Percentiles rank a stretch among this genome's conserved stretches.
phyloP scores from a whole-genome alignment of 495 filamentous ascomycete genomes.

The Schizothecium vesticola region DNA sequence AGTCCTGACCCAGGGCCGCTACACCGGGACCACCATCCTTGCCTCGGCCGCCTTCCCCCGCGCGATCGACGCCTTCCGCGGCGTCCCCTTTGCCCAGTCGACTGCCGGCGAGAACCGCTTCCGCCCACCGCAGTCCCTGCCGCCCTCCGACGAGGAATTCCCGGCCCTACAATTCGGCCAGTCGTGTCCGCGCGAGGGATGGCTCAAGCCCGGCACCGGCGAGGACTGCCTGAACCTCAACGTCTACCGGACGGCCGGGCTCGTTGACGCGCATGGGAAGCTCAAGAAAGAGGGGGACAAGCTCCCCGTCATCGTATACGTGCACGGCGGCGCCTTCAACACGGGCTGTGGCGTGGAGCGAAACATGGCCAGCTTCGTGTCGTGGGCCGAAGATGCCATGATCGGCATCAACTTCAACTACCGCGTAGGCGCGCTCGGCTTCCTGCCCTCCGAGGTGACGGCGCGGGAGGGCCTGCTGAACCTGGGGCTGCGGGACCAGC shows the following conservation, averaged over 20 bases:
- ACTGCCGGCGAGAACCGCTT: slow-evolving; percentile 54
- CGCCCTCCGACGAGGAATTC: slow-evolving; percentile 24
- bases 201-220: slow-evolving; percentile 25
- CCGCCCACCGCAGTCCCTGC: slow-evolving; percentile 42
- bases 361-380: slow-evolving; percentile 48
- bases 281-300: slow-evolving; percentile 24
- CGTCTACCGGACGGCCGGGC: slow-evolving; percentile 38
- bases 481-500: slow-evolving; percentile 65
- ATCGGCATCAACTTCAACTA: slow-evolving; percentile 65
- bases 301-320: slow-evolving; percentile 56
- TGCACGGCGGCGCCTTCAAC: slow-evolving; percentile 54
- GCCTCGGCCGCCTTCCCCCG: slow-evolving; percentile 37
- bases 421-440: slow-evolving; percentile 62
- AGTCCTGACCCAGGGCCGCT: slow-evolving; percentile 47
- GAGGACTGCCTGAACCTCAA: slow-evolving; percentile 52
- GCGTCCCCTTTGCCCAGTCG: slow-evolving; percentile 55
- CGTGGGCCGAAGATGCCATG: slow-evolving; percentile 48
- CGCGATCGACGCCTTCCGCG: slow-evolving; percentile 52
- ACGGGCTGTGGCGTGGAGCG: slow-evolving; percentile 37
- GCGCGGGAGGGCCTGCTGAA: slow-evolving; percentile 56
- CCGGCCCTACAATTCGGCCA: slow-evolving; percentile 43
- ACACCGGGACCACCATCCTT: slow-evolving; percentile 45
- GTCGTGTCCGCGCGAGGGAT: slow-evolving; percentile 34
- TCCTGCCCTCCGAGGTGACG: slow-evolving; percentile 50
- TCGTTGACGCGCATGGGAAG: slow-evolving; percentile 21